phyloP scores from a whole-genome alignment of 192 early-diverging fungal species.

The Ambispora gerdemannii region DNA sequence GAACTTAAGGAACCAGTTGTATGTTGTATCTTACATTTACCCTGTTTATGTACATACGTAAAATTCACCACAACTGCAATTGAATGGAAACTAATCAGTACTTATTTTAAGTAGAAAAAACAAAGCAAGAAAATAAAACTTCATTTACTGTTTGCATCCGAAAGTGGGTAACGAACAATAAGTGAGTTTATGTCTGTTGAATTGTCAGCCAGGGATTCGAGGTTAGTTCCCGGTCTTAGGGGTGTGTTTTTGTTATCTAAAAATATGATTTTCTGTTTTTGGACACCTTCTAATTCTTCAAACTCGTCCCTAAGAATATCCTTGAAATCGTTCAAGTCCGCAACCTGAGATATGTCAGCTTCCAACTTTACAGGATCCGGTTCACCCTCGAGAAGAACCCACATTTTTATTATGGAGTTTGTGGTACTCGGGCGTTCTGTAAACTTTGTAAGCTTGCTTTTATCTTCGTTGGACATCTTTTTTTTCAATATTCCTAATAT shows the following conservation, averaged over 20 bases:
- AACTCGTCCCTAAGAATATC: background rate
- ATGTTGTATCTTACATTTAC: conserved; percentile 12
- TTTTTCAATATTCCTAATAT: conserved; percentile 2
- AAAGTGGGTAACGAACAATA: conserved; percentile 18
- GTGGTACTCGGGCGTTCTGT: background rate
- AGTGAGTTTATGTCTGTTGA: background rate
- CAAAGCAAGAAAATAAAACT: conserved; percentile 7
- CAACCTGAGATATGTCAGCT: background rate
- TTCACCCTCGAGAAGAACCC: conserved; percentile 6
- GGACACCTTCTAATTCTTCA: background rate
- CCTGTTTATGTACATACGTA: background rate
- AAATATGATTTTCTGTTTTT: conserved; percentile 2
- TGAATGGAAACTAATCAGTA: conserved; percentile 26
- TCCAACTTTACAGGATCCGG: background rate
- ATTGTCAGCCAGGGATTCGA: conserved; percentile 1
- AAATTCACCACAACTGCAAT: conserved; percentile 11
- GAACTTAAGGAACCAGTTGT: conserved; percentile 6
- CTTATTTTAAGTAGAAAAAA: conserved; percentile 16
- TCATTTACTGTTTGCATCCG: conserved; percentile 11
- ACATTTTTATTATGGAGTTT: conserved; percentile 19
- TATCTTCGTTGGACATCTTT: conserved; percentile 2
- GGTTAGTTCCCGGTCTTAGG: background rate
- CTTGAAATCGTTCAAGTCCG: conserved; percentile 12
- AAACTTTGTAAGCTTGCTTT: background rate
- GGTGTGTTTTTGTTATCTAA: conserved; percentile 6